Evolutionary conservation across 1,284 basidiomycete species (phyloP).

Genomic region (Takashimella tepidaria): DNA sequence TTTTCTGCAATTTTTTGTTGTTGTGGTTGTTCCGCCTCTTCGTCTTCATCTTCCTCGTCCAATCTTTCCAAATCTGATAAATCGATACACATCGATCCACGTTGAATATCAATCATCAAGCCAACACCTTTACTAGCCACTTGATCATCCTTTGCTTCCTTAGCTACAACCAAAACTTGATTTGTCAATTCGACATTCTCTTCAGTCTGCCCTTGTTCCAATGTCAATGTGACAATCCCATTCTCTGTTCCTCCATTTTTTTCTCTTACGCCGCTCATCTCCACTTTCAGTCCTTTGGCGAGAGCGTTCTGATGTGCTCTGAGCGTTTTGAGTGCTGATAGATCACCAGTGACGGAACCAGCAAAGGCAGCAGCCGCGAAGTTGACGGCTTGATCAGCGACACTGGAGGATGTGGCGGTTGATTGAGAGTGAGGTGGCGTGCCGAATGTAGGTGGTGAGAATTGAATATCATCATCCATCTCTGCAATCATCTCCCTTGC

Average conservation of each 20-base stretch:
- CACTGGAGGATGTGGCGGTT: not conserved
- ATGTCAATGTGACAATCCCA: not conserved
- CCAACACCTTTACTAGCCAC: not conserved
- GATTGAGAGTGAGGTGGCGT: not conserved
- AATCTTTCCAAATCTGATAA: not conserved
- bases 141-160: not conserved
- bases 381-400: too few species aligned
- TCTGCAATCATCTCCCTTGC: not conserved
- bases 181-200: too few species aligned
- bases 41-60: not conserved
- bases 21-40: not conserved
- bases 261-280: not conserved
- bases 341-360: not conserved
- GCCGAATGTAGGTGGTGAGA: not conserved
- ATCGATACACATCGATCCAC: not conserved
- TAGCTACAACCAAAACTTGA: not conserved
- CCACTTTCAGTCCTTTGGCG: too few species aligned
- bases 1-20: conserved; percentile 1
- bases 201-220: not conserved
- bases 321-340: not conserved
- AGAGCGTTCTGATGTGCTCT: not conserved
- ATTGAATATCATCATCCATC: not conserved
- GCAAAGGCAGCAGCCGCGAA: not conserved
- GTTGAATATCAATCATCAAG: not conserved
- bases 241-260: not conserved